Base-by-base conservation (phyloP, 331 rosid species). In the Malus hybrid region DNA sequence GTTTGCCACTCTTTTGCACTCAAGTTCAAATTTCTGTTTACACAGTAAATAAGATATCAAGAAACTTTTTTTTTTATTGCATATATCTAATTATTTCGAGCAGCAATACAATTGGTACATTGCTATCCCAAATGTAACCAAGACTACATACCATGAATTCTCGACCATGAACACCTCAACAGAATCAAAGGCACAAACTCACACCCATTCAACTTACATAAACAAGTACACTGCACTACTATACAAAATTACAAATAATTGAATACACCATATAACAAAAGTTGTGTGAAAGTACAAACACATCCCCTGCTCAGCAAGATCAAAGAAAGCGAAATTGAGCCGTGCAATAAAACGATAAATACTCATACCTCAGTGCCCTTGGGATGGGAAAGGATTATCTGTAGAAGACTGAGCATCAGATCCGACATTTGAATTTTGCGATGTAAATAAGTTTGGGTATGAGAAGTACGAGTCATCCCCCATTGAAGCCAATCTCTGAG, bases 401-500 rank as follows among this genome's bases (percentile, higher is more conserved):
- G 61, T 56, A 20, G 77, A 54, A 22, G 88, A 79, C 75, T 81
- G 92, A 75, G 84, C 20, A 27, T 67, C 82, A 22, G 91, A 87
- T 80, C 87, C 90, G 22, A 55, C 80, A 79, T 76, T 81, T 57
- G 92, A 74, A 70, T 74, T 90, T 77, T 90, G 95, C 13, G 91
- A 76, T 73, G 90, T 81, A 70, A 90, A 94, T 77, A 94, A 80
- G 88, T 90, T 90, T 22, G 99, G 97, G 80, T 92, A 94, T 0
- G 96, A 90, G 62, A 85, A 89, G 82, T 88, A 94, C 0, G 93
- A 34, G 70, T 89, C 99, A 11, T 92, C 93, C 2, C 89, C 99
- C 92, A 92, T 87, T 32, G 99, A 92, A 44, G 93, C 78, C 64
- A 84, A 71, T 81, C 97, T 87, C 83, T 88, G 86, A 46, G 96